Base-by-base conservation (phyloP, 768 basidiomycete species). In the Rhizopogon vesiculosus region DNA sequence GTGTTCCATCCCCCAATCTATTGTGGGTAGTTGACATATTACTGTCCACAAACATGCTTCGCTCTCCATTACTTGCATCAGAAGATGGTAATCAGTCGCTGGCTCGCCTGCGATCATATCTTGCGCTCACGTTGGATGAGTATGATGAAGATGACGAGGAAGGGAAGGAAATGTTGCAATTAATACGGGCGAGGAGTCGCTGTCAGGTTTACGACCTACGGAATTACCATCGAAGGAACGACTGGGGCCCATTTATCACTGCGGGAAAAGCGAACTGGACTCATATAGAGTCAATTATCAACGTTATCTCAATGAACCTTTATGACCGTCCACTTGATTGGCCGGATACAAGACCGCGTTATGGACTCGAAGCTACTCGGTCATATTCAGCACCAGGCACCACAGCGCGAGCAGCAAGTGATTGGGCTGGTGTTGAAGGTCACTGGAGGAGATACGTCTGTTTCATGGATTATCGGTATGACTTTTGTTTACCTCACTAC, bases 391-490 rank as follows among this genome's bases (percentile, higher is more conserved):
- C 82, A 9, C 79, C 80, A 12, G 75, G 74, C 16, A 59, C 68
- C 51, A 67, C 63, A 8, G 63, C 68, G 42, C 66, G 66, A 42
- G 39, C 61, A 40, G 60, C 66, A 7, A 60, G 63, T 18, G 87
- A 89, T 64, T 91, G 89, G 89, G 87, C 87, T 18, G 87, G 87
- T 10, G 78, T 89, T 3, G 82, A 85, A 67, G 88, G 88, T 7
- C 78, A 75, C n/a, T 91, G 89, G 89, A 74, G 79, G 59, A 74
- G 89, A 67, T 83, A 84, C 57, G 82, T 90, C 18, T 88, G 81
- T 57, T 90, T 87, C 61, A 84, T 89, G 85, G 89, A 90, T 71
- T 88, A 89, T 67, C 77, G 84, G 86, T 86, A 55, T 33, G 68
- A 59, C 35, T 51, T 42, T 57, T 54, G 8, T 5, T 28, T 41